phyloP scores from a whole-genome alignment of 2,329 filamentous ascomycete species.

The Boeremia lycopersici region DNA sequence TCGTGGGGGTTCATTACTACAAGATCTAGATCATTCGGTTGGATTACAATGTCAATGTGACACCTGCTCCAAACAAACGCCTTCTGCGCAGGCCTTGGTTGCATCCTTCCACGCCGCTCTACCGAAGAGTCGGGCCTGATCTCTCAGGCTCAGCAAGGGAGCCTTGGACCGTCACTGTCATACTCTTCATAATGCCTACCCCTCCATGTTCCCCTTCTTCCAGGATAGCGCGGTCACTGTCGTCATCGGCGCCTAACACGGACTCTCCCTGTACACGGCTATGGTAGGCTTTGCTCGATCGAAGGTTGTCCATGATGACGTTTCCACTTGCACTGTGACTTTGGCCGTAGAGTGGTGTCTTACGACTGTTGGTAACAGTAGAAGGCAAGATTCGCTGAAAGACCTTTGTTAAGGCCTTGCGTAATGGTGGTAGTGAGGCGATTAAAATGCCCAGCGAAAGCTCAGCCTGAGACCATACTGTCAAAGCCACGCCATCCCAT shows the following conservation, averaged over 20 bases:
- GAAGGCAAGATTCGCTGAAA: conserved; percentile 25
- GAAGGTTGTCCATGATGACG: conserved; percentile 1
- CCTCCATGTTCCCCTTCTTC: neutral
- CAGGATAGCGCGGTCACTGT: conserved; percentile 34
- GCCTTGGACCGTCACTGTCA: conserved; percentile 3
- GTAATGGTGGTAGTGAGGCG: conserved; percentile 31
- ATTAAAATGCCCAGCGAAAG: conserved; percentile 28
- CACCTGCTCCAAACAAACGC: no score
- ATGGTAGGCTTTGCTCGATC: conserved; percentile 27
- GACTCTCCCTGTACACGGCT: conserved; percentile 25
- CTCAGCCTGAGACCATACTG: conserved; percentile 33
- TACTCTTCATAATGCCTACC: conserved; percentile 32
- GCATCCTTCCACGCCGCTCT: no score
- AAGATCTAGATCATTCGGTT: no score
- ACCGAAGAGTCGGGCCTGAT: neutral
- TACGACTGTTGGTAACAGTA: conserved; percentile 5
- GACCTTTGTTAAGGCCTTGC: conserved; percentile 28
- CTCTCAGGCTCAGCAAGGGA: neutral
- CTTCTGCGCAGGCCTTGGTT: no score
- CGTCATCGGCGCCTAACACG: conserved; percentile 26
- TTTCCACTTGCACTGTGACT: neutral
- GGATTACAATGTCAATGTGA: no score
- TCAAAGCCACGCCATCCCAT: conserved; percentile 30
- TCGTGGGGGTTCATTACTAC: neutral
- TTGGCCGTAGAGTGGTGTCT: conserved; percentile 9